Percentiles rank a stretch among this genome's conserved stretches.
Evolutionary conservation across 2,329 filamentous ascomycete species (phyloP).

Genomic region (Monosporascus ibericus): DNA sequence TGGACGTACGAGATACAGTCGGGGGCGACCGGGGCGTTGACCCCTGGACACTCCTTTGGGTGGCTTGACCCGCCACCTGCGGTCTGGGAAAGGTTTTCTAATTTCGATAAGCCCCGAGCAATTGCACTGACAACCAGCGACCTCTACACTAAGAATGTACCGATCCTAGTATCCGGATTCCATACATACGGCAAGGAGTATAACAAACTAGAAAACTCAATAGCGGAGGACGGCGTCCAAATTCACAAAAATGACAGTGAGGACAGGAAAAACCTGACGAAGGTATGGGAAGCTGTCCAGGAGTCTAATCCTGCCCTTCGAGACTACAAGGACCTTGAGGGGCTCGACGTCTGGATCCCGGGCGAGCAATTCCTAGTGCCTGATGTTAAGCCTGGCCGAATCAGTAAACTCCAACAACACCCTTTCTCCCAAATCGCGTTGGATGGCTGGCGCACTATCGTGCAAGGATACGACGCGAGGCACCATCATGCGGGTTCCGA

Average conservation of each 20-base stretch:
- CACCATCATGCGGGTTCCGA: not conserved
- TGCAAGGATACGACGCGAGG: not conserved
- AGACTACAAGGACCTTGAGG: not conserved
- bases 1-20: conserved; percentile 2
- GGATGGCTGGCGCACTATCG: conserved; percentile 4
- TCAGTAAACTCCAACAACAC: not conserved
- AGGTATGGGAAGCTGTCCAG: not conserved
- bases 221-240: not conserved
- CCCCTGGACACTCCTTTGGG: conserved; percentile 5
- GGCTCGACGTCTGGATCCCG: conserved; percentile 16
- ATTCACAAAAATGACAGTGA: not conserved
- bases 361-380: conserved; percentile 9
- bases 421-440: not conserved
- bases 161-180: conserved; percentile 8
- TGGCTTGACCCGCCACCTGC: conserved; percentile 7
- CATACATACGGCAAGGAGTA: not conserved
- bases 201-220: not conserved
- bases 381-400: not conserved
- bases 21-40: not conserved
- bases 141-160: conserved; percentile 1
- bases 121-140: not conserved
- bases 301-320: not conserved
- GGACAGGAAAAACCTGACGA: conserved; percentile 2
- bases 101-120: not conserved
- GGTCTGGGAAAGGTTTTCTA: conserved; percentile 3